Base-by-base conservation (phyloP, 1,284 basidiomycete species). In the Heterobasidion irregulare region DNA sequence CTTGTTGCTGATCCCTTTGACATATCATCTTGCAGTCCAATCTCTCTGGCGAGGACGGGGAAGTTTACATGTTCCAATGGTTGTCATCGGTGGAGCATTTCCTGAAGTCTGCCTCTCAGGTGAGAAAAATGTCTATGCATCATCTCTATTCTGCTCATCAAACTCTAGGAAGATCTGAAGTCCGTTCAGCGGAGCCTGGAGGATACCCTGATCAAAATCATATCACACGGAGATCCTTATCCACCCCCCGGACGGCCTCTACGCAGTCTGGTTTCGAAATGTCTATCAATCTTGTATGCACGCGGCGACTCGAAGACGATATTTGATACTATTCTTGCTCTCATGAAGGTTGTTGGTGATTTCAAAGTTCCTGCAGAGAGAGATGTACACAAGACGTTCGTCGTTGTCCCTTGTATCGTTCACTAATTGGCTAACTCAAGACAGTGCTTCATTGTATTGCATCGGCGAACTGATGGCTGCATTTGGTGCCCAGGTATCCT, bases 401-500 rank as follows among this genome's bases (percentile, higher is more conserved):
- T 49, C 10, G 46, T 54, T 56, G 55, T 51, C 45, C 56, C 50
- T 33, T 16, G n/a, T 48, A 49, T 49, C 8, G 43, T 19, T 36
- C 32, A 26, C 51, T 8, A 32, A 15, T 18, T 41, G 32, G 4
- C 34, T 50, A 38, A 54, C 38, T 52, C 47, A 50, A 57, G 44
- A 13, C 2, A 91, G 89, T 59, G 85, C 87, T 18, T 83, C 87
- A 2, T 78, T 92, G 65, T 92, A 89, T 62, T 86, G 86, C 58
- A 79, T 94, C 33, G 94, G 93, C 12, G 92, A 96, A 66, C 73
- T 98, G 12, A 96, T 98, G 86, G 80, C 75, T 47, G 75, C 77
- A 8, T 88, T 89, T 63, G 95, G 96, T 3, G 78, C 84, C 6
- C 90, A 95, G 72, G 92, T 89, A 64, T 58, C 82, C 26, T 66